phyloP scores from a whole-genome alignment of 2,329 filamentous ascomycete genomes.

The Westerdykella ornata region DNA sequence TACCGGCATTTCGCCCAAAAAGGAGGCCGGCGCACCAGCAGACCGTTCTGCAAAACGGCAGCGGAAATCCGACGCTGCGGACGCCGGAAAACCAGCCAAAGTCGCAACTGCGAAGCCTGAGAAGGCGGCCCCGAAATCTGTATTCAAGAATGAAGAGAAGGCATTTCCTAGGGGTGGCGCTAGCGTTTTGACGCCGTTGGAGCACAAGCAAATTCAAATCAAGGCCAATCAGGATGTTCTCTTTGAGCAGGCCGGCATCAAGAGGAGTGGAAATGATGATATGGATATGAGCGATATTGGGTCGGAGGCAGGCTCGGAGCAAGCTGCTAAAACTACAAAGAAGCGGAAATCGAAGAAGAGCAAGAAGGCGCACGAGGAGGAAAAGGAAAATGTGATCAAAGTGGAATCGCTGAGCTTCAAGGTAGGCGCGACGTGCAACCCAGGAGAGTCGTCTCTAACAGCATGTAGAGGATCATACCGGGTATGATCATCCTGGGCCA shows the following conservation, averaged over 20 bases:
- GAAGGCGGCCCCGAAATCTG: constrained; percentile 34
- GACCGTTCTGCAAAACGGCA: constrained; percentile 34
- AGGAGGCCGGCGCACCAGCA: constrained; percentile 20
- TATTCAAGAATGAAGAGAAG: constrained; percentile 70
- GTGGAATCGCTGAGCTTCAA: constrained; percentile 88
- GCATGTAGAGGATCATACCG: constrained; percentile 64
- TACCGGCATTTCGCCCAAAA: constrained; percentile 22
- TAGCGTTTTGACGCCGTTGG: constrained; percentile 82
- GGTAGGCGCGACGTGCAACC: constrained; percentile 45
- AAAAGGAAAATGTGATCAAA: constrained; percentile 50
- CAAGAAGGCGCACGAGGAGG: constrained; percentile 39
- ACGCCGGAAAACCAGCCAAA: constrained; percentile 21
- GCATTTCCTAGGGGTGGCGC: constrained; percentile 90
- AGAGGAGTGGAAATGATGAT: constrained; percentile 49
- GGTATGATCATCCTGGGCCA: constrained; percentile 86
- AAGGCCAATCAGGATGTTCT: constrained; percentile 88
- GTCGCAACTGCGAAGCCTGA: constrained; percentile 19
- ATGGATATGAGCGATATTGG: constrained; percentile 39
- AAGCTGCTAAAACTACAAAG: constrained; percentile 45
- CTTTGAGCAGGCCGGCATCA: constrained; percentile 69
- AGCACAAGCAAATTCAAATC: constrained; percentile 93
- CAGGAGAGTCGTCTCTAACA: constrained; percentile 9
- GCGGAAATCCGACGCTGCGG: constrained; percentile 31
- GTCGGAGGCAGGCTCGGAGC: constrained; percentile 37
- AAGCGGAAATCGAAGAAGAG: constrained; percentile 46